Conservation (phyloP, 2,329 filamentous ascomycete genomes). For the Huntiella decipiens region DNA sequence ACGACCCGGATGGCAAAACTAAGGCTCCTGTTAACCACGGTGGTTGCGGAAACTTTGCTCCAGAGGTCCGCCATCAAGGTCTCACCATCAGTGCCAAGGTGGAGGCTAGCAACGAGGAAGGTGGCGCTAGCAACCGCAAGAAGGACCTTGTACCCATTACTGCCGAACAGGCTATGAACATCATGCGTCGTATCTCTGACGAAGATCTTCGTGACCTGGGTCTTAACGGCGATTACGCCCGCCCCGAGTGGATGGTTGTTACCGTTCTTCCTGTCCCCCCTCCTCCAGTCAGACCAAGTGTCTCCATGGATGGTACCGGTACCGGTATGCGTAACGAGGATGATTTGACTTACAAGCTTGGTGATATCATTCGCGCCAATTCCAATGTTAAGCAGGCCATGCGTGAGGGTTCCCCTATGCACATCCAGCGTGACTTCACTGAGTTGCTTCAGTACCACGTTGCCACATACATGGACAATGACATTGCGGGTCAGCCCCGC, state of each 20-base stretch:
- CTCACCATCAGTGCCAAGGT: conserved; percentile 51
- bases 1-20: conserved; percentile 37
- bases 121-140: conserved; percentile 25
- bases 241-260: conserved; percentile 95
- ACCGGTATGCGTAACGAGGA: conserved; percentile 91
- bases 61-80: conserved; percentile 70
- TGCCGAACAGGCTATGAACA: conserved; percentile 64
- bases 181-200: conserved; percentile 70
- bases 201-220: conserved; percentile 74
- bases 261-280: conserved; percentile 90
- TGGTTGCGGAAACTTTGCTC: conserved; percentile 83
- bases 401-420: conserved; percentile 74
- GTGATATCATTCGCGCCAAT: conserved; percentile 95
- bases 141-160: conserved; percentile 69
- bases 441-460: conserved; percentile 90
- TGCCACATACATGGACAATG: conserved; percentile 99
- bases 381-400: conserved; percentile 83
- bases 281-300: conserved; percentile 86
- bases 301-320: conserved; percentile 87
- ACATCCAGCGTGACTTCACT: conserved; percentile 83
- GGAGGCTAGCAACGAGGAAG: conserved; percentile 42
- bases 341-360: conserved; percentile 97
- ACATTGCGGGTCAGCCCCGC: conserved; percentile 87
- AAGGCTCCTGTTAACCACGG: conserved; percentile 47
- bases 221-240: conserved; percentile 82